A percentile compares a stretch with the other conserved stretches of the same genome.
These are phyloP conservation scores for Parsonsia alboflavescens DNA, from an alignment of 257 asterid species.

Conservation along the genomic window DNA sequence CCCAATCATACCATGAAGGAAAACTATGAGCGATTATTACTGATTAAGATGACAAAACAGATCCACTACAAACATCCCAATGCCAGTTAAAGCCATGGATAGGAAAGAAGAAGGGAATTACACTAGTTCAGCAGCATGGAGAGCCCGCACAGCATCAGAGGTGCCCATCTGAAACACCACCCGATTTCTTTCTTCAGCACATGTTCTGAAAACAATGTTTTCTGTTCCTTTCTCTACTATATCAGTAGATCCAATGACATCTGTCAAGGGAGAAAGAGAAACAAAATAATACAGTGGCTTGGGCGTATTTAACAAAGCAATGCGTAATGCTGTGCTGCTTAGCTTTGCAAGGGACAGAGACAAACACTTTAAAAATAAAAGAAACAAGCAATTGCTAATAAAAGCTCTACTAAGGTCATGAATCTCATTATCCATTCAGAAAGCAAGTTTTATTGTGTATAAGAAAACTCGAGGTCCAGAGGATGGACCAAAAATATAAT, in stretches of 20 bases:
- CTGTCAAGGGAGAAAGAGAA: slow-evolving; percentile 31
- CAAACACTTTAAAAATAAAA: neutral
- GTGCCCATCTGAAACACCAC: slow-evolving; percentile 96
- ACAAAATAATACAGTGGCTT: slow-evolving; percentile 1
- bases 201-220: slow-evolving; percentile 73
- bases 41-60: neutral
- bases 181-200: slow-evolving; percentile 61
- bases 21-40: neutral
- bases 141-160: slow-evolving; percentile 87
- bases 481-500: neutral
- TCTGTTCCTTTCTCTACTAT: slow-evolving; percentile 77
- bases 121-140: slow-evolving; percentile 77
- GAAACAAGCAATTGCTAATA: neutral
- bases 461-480: neutral
- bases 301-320: neutral
- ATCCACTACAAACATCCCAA: neutral
- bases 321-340: neutral
- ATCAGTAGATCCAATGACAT: slow-evolving; percentile 70
- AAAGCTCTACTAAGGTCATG: neutral
- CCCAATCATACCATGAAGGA: neutral
- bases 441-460: neutral
- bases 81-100: neutral
- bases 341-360: neutral
- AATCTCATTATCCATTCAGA: neutral
- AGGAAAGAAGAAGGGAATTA: slow-evolving; percentile 28